Conservation (phyloP, 2,329 filamentous ascomycete genomes). For the Parastagonospora avenae region DNA sequence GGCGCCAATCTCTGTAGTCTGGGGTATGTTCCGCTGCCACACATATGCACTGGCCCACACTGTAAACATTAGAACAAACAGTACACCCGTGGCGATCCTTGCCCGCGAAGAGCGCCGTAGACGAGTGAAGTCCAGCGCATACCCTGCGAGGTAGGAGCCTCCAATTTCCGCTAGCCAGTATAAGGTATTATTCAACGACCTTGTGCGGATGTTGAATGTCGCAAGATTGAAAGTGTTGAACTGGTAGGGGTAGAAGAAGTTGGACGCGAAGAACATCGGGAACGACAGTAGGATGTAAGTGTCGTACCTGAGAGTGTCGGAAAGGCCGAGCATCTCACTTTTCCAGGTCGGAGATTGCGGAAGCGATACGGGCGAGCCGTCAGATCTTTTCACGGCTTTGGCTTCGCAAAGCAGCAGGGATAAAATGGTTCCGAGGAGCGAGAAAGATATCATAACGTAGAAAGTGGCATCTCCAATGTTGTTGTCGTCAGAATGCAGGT, state of each 20-base stretch:
- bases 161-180: constrained; percentile 79
- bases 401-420: constrained; percentile 73
- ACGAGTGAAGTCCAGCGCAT: constrained; percentile 62
- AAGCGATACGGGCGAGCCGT: constrained; percentile 75
- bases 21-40: constrained; percentile 66
- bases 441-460: background rate
- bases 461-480: background rate
- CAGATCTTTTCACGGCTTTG: constrained; percentile 70
- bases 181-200: constrained; percentile 72
- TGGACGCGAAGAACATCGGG: constrained; percentile 78
- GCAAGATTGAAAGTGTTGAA: constrained; percentile 72
- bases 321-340: constrained; percentile 75
- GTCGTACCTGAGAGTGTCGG: constrained; percentile 70
- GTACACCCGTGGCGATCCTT: constrained; percentile 61
- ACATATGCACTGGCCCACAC: constrained; percentile 82
- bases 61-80: constrained; percentile 72
- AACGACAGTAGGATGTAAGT: constrained; percentile 75
- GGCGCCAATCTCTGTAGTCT: constrained; percentile 9
- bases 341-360: constrained; percentile 88
- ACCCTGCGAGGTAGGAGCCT: constrained; percentile 72
- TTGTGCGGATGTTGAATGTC: constrained; percentile 72
- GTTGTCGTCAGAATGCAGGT: background rate
- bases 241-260: constrained; percentile 79
- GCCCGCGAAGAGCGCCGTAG: constrained; percentile 69
- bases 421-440: constrained; percentile 66